Conservation (phyloP, 106 monocot species). For the Ottelia alismoides region DNA sequence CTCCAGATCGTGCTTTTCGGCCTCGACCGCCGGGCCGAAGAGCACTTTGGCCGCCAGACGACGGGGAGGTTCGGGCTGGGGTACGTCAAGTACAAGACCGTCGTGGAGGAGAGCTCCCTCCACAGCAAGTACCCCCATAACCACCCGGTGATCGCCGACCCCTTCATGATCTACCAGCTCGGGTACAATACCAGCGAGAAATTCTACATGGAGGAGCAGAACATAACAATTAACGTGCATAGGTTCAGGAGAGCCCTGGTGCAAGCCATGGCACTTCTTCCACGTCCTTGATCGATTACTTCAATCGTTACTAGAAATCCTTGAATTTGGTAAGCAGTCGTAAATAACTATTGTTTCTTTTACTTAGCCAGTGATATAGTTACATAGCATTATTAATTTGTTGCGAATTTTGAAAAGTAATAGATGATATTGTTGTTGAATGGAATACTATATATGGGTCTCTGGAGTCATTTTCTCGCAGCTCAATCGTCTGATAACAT, state of each 20-base stretch:
- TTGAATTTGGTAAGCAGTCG: too few species aligned
- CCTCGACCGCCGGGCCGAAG: constrained; percentile 9
- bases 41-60: constrained; percentile 32
- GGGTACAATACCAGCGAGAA: constrained; percentile 30
- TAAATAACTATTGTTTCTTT: too few species aligned
- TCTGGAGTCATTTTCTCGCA: too few species aligned
- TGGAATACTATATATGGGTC: too few species aligned
- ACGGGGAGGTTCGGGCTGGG: constrained; percentile 17
- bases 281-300: too few species aligned
- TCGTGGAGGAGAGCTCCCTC: constrained; percentile 45
- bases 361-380: too few species aligned
- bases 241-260: constrained; percentile 23
- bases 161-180: constrained; percentile 26
- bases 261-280: constrained; percentile 6
- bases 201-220: constrained; percentile 33
- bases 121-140: constrained; percentile 29
- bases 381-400: too few species aligned
- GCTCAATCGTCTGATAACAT: too few species aligned
- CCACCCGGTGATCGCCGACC: constrained; percentile 43
- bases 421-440: too few species aligned
- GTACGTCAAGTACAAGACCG: constrained; percentile 41
- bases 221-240: constrained; percentile 20
- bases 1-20: constrained; percentile 64
- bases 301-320: too few species aligned
- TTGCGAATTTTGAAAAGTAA: too few species aligned